These are phyloP conservation scores for Penicillium samsonianum DNA, from an alignment of 495 filamentous ascomycete genomes.

Conservation along the genomic window DNA sequence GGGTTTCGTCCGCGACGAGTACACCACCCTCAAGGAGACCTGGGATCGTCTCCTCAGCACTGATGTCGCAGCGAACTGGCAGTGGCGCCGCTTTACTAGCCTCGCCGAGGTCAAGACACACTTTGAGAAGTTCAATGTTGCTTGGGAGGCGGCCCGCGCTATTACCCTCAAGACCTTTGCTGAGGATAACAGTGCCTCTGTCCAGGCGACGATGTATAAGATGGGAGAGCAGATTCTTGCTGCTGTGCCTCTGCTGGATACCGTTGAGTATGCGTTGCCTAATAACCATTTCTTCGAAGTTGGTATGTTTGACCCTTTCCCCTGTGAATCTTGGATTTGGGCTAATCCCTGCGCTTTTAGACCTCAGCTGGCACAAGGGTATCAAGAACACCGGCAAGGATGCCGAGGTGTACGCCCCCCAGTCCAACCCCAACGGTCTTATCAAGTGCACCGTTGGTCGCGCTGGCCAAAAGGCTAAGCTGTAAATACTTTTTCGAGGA, in stretches of 20 bases:
- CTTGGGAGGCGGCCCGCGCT: conserved; percentile 70
- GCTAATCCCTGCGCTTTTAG: conserved; percentile 46
- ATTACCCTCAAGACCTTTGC: conserved; percentile 93
- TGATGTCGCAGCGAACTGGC: conserved; percentile 82
- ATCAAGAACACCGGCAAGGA: conserved; percentile 96
- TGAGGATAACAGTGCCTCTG: conserved; percentile 85
- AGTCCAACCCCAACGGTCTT: conserved; percentile 88
- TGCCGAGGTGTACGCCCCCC: conserved; percentile 93
- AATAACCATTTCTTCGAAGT: conserved; percentile 99
- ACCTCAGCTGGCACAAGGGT: conserved; percentile 96
- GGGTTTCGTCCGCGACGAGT: conserved; percentile 90
- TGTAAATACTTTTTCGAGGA: conserved; percentile 28
- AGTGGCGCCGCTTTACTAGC: conserved; percentile 69
- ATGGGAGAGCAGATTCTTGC: conserved; percentile 90
- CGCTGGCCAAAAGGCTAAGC: conserved; percentile 43
- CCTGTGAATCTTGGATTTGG: not conserved
- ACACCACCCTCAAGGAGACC: conserved; percentile 83
- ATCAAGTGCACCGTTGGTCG: conserved; percentile 93
- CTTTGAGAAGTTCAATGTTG: conserved; percentile 69
- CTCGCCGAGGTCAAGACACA: conserved; percentile 68
- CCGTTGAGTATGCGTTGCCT: conserved; percentile 80
- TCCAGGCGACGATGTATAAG: conserved; percentile 98
- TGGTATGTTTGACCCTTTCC: conserved; percentile 52
- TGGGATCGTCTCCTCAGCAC: conserved; percentile 95
- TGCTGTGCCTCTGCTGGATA: conserved; percentile 66